These are phyloP conservation scores for Leishmania mexicana DNA, from an alignment of 208 protist genomes.

Conservation along the genomic window DNA sequence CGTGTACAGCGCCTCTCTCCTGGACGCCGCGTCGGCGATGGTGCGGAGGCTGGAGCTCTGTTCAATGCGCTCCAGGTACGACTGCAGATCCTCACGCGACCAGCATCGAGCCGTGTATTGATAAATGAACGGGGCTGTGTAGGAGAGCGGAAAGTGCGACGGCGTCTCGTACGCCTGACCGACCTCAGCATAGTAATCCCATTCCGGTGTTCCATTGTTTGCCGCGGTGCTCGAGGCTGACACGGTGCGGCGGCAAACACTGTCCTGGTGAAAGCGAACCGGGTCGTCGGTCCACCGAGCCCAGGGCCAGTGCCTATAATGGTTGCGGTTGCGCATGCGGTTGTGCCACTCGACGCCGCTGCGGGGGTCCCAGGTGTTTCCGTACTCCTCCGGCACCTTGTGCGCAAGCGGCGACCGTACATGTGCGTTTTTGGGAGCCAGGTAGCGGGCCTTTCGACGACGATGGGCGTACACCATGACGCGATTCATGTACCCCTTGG, in stretches of 20 bases:
- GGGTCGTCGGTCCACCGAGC: slow-evolving; percentile 77
- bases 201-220: slow-evolving; percentile 68
- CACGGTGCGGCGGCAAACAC: slow-evolving; percentile 48
- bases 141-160: slow-evolving; percentile 69
- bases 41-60: slow-evolving; percentile 45
- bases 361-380: slow-evolving; percentile 71
- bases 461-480: slow-evolving; percentile 87
- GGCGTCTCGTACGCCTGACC: slow-evolving; percentile 69
- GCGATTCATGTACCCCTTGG: slow-evolving; percentile 75
- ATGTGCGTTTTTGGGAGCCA: slow-evolving; percentile 55
- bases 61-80: slow-evolving; percentile 54
- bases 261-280: slow-evolving; percentile 60
- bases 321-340: slow-evolving; percentile 57
- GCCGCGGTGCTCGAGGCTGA: slow-evolving; percentile 33
- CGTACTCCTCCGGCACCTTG: slow-evolving; percentile 82
- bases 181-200: slow-evolving; percentile 79
- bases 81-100: slow-evolving; percentile 43
- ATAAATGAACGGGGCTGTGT: slow-evolving; percentile 75
- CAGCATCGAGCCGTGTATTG: slow-evolving; percentile 72
- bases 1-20: slow-evolving; percentile 23
- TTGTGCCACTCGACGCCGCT: slow-evolving; percentile 83
- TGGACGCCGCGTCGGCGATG: slow-evolving; percentile 45
- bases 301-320: slow-evolving; percentile 84
- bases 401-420: slow-evolving; percentile 59
- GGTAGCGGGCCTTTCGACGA: slow-evolving; percentile 59